Evolutionary conservation across 2,329 filamentous ascomycete genomes (phyloP), one percentile per base, ranked within the genome.

Genomic region (Cladosporium sp.): DNA sequence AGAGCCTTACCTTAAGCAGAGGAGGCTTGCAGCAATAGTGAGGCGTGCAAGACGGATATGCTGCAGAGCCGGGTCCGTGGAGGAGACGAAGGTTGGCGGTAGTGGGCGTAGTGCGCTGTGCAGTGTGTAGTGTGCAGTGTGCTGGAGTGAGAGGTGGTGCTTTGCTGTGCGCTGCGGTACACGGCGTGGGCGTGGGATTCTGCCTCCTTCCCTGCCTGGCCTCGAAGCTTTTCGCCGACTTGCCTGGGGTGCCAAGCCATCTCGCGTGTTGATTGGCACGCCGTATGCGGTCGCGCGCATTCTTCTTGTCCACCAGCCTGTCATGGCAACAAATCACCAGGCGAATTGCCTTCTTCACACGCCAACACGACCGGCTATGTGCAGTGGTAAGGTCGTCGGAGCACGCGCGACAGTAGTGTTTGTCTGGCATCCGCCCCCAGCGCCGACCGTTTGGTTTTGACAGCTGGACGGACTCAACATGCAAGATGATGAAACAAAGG

Each of bases 1-100:
- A 63, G 7, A 46, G 49, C 34, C 60, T 63, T 63, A 63, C 60
- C 60, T 63, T 63, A 46, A 25, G 36, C 48, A 63, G 60, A 43
- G 60, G 23, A 25, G 18, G 53, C 60, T 21, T 46, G 39, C 60
- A 51, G 49, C 34, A n/a, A 34, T 28, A 23, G 56, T 23, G n/a
- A 26, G 30, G n/a, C 18, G 36, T 23, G 39, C 59, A 28, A 43
- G 57, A 8, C 39, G 59, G 46, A 32, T 16, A 23, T n/a, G 39
- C 36, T 48, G 43, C 28, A 51, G 58, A 10, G 7, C 30, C 43
- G 46, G 58, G 43, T 16, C 26, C 43, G n/a, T 23, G 43, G 58
- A 26, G 30, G 48, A 48, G 39, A 34, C 30, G 54, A 57, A n/a
- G 54, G 30, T 23, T 21, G 54, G n/a, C 2, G 32, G 54, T 16